phyloP scores from a whole-genome alignment of 2,329 filamentous ascomycete genomes.

The Akanthomyces lecanii region DNA sequence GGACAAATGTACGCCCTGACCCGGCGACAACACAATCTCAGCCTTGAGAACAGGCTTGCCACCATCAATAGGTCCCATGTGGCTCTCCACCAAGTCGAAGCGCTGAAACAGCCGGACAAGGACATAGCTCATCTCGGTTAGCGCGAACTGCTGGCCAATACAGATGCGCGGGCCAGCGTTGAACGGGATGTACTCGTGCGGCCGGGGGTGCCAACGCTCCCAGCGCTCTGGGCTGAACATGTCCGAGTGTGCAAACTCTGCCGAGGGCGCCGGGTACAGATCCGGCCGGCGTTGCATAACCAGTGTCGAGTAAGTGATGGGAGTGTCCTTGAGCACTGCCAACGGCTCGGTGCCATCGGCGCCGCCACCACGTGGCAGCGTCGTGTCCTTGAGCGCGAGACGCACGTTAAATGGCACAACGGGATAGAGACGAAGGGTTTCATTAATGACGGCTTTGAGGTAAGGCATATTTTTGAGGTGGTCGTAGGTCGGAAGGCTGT shows the following conservation, averaged over 20 bases:
- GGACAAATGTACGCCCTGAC: too few relatives aligned
- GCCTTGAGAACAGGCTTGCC: too few relatives aligned
- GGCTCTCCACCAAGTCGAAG: neutral
- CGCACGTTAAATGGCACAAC: constrained; percentile 3
- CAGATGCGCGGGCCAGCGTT: neutral
- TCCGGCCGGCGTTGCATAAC: constrained; percentile 28
- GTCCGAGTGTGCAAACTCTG: too few relatives aligned
- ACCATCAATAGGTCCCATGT: too few relatives aligned
- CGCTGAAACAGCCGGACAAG: neutral
- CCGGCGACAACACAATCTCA: too few relatives aligned
- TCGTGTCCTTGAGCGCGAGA: neutral
- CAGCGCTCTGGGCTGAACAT: too few relatives aligned
- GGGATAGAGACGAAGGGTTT: constrained; percentile 5
- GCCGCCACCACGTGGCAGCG: neutral
- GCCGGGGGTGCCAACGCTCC: too few relatives aligned
- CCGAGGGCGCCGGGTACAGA: constrained; percentile 17
- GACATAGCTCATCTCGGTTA: neutral
- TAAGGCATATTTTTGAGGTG: too few relatives aligned
- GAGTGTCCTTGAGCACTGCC: neutral
- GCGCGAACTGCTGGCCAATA: neutral
- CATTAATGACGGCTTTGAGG: neutral
- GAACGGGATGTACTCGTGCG: neutral
- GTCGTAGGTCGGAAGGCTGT: too few relatives aligned
- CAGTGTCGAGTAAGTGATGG: neutral
- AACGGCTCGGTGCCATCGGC: neutral